Base-by-base conservation (phyloP, 768 basidiomycete species). In the Exsudoporus frostii region DNA sequence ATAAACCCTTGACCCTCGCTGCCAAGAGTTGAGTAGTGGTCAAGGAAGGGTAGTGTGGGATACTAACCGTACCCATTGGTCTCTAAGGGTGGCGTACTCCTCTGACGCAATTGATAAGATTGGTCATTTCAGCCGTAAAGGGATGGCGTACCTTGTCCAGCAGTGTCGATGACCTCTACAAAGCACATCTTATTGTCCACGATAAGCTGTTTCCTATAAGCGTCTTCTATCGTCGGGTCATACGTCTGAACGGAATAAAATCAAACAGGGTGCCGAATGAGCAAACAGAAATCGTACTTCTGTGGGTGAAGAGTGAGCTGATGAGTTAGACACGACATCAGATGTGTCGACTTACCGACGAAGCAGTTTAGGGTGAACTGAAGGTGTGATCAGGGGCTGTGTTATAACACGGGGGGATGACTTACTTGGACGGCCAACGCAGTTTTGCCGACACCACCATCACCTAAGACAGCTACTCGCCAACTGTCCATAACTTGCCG, bases 1-100 rank as follows among this genome's bases (percentile, higher is more conserved):
- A 98, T 88, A 71, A 98, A 96, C n/a, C 93, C 94, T 76, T 96
- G 93, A 57, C 95, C 95, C 72, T 98, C 94, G 27, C 94, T 96
- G 65, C n/a, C 27, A 46, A 44, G 41, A n/a, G 47, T 36, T 56
- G 33, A 48, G 53, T 40, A 27, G 48, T 38, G 46, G 58, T 54
- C 49, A 39, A 45, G 48, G 39, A 48, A 43, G 29, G 51, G 32
- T 15, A 22, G 19, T 25, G 30, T 37, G 42, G 27, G 50, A 45
- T 51, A 79, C 87, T 72, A 56, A 96, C 94, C 94, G 85, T 63
- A 97, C 92, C 94, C 94, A 98, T 72, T 98, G 95, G 77, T 97
- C 93, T 61, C 94, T 86, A 59, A 98, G 79, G 45, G 95, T 94
- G 46, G 92, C 92, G 63, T 96, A 98, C 70, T 97, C 94, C 89